These are phyloP conservation scores for Rhizopus sp. DNA, from an alignment of 371 early-diverging fungal genomes.

Conservation along the genomic window DNA sequence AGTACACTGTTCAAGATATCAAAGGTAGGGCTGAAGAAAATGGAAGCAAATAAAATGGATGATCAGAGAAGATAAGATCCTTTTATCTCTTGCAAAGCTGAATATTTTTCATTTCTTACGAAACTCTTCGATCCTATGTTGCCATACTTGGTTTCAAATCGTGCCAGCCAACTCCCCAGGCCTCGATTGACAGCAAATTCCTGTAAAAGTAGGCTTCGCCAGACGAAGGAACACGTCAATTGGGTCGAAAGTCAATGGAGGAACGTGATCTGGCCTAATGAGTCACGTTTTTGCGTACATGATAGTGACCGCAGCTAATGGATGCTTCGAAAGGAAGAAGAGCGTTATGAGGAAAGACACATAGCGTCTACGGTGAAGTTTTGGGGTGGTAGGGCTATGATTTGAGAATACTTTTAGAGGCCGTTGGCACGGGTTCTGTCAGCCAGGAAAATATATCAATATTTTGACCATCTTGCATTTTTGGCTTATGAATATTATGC, in stretches of 20 bases:
- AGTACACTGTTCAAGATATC: neutral
- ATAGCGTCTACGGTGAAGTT: neutral
- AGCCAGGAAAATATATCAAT: neutral
- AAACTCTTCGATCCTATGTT: neutral
- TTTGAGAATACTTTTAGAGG: neutral
- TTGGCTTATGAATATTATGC: too few species aligned
- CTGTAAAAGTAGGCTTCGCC: neutral
- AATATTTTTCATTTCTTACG: neutral
- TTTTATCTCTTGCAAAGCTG: neutral
- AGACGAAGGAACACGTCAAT: neutral
- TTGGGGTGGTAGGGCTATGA: neutral
- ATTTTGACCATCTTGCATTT: neutral
- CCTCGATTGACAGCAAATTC: neutral
- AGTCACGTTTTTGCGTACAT: neutral
- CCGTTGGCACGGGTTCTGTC: neutral
- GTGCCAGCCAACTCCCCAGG: neutral
- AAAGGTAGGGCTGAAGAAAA: too few species aligned
- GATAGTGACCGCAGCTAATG: neutral
- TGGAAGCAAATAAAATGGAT: neutral
- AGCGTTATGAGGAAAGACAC: neutral
- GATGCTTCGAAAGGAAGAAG: neutral
- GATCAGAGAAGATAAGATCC: neutral
- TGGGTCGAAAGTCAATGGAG: neutral
- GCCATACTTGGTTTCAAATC: neutral
- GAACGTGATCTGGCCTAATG: conserved; percentile 3